Evolutionary conservation across 768 basidiomycete species (phyloP).

Genomic region (Pleurotus citrinopileatus): DNA sequence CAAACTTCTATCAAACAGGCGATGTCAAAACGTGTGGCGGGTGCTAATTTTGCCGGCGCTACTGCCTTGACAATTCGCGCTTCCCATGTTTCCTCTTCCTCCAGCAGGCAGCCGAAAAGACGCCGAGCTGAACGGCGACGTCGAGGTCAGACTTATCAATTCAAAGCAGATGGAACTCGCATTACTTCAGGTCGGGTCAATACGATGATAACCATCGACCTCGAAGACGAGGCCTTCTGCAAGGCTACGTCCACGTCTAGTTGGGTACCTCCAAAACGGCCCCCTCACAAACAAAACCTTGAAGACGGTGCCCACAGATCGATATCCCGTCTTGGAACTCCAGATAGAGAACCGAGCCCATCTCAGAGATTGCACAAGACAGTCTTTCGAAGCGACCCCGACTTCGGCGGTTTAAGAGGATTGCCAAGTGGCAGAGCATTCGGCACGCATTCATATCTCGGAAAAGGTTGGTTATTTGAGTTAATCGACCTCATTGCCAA

Average conservation of each 20-base stretch:
- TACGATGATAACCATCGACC: constrained; percentile 35
- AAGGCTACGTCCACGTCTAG: constrained; percentile 34
- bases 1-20: background rate
- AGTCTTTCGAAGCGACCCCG: constrained; percentile 28
- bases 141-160: constrained; percentile 33
- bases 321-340: no score
- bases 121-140: constrained; percentile 21
- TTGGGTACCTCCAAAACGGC: constrained; percentile 10
- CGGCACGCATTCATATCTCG: constrained; percentile 47
- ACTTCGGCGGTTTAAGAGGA: constrained; percentile 47
- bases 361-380: background rate
- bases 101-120: constrained; percentile 26
- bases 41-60: no score
- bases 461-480: constrained; percentile 58
- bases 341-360: no score
- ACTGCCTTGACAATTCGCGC: no score
- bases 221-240: constrained; percentile 43
- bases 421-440: constrained; percentile 56
- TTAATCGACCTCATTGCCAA: constrained; percentile 39
- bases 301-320: background rate
- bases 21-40: background rate
- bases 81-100: no score
- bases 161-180: constrained; percentile 33
- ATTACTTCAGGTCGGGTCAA: constrained; percentile 35
- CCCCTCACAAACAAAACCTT: constrained; percentile 3